These are phyloP conservation scores for Backusella circina DNA, from an alignment of 192 early-diverging fungal genomes.

Conservation along the genomic window DNA sequence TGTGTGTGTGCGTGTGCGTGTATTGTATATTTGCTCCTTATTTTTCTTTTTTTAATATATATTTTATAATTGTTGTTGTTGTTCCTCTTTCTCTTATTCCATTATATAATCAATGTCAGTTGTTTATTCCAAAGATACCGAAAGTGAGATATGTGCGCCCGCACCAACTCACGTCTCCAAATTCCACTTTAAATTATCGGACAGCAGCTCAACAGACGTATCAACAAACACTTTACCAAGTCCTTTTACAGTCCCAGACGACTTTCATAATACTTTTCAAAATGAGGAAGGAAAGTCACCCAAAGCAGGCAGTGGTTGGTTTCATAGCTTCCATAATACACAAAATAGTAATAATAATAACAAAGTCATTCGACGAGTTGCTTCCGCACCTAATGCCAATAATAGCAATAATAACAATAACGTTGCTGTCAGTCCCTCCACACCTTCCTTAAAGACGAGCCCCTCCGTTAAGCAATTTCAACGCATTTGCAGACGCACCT, in stretches of 20 bases:
- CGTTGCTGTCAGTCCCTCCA: neutral
- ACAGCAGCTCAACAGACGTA: neutral
- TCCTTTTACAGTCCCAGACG: slow-evolving; percentile 10
- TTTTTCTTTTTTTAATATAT: neutral
- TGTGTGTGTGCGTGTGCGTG: neutral
- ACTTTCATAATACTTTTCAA: neutral
- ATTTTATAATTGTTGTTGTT: too few species aligned
- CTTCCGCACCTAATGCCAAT: slow-evolving; percentile 48
- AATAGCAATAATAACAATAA: slow-evolving; percentile 26
- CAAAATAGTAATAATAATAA: neutral
- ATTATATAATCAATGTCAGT: neutral
- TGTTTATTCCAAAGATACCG: neutral
- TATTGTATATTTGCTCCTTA: neutral
- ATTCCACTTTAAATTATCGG: neutral
- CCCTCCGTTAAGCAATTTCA: slow-evolving; percentile 8
- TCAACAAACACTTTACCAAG: neutral
- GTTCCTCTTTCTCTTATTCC: neutral
- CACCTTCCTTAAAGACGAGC: neutral
- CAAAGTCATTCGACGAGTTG: slow-evolving; percentile 44
- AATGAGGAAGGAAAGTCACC: neutral
- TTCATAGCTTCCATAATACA: neutral
- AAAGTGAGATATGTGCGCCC: neutral
- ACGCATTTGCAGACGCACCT: slow-evolving; percentile 62
- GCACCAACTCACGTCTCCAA: neutral
- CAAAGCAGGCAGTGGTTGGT: slow-evolving; percentile 24